Conservation (phyloP, 2,329 filamentous ascomycete species). For the Sclerotinia minor region DNA sequence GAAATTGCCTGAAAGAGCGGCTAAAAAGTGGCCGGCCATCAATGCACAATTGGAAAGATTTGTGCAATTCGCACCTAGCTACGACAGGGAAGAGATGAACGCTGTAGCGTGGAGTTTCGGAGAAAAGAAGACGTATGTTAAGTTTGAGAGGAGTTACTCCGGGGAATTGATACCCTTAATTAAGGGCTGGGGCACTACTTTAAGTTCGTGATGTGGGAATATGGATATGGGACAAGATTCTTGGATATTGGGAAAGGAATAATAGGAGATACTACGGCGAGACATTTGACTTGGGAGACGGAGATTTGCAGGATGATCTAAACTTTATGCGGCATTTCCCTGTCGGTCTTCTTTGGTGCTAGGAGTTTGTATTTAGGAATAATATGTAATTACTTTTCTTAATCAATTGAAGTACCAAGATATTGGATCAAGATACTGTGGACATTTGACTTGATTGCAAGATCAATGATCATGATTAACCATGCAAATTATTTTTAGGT, state of each 20-base stretch:
- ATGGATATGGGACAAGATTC: no score
- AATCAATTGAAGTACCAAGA: neutral
- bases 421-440: no score
- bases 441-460: neutral
- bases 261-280: neutral
- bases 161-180: conserved; percentile 18
- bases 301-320: no score
- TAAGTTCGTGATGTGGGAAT: neutral
- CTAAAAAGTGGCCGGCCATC: neutral
- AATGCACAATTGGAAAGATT: conserved; percentile 4
- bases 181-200: conserved; percentile 13
- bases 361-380: no score
- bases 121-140: conserved; percentile 22
- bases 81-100: conserved; percentile 21
- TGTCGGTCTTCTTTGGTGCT: no score
- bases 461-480: neutral
- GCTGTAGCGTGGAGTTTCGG: conserved; percentile 22
- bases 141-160: conserved; percentile 24
- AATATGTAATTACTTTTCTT: no score
- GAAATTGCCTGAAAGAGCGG: conserved; percentile 6
- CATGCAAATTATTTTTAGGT: neutral
- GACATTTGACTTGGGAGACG: no score
- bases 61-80: conserved; percentile 4
- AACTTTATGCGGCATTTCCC: no score
- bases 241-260: neutral